Conservation (phyloP, 2,329 filamentous ascomycete species). For the Aspergillus quadricinctus region DNA sequence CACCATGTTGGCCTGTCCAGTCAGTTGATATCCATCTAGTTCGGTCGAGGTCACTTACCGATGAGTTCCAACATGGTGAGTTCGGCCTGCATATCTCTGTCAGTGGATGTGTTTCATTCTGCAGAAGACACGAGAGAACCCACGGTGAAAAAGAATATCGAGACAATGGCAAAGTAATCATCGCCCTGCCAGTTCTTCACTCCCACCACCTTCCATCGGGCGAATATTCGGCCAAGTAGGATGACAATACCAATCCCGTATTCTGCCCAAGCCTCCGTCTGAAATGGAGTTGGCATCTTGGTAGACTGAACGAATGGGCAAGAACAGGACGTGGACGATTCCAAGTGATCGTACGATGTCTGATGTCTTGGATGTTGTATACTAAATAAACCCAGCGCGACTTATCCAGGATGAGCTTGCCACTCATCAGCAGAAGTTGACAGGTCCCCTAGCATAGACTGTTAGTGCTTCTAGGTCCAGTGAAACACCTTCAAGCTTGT, state of each 20-base stretch:
- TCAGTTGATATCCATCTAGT: not conserved
- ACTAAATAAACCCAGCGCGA: not conserved
- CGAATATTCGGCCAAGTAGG: slow-evolving; percentile 38
- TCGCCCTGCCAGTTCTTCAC: slow-evolving; percentile 42
- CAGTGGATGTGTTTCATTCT: not conserved
- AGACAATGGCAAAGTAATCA: slow-evolving; percentile 39
- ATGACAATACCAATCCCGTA: slow-evolving; percentile 39
- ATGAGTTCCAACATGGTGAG: slow-evolving; percentile 19
- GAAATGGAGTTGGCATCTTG: slow-evolving; percentile 34
- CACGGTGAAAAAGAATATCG: slow-evolving; percentile 39
- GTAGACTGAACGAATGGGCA: not conserved
- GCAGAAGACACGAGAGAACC: not conserved
- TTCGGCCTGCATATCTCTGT: slow-evolving; percentile 9
- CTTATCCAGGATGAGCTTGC: not conserved
- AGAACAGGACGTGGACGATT: not conserved
- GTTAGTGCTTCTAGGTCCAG: not conserved
- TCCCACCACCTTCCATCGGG: slow-evolving; percentile 38
- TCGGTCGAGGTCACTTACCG: slow-evolving; percentile 6
- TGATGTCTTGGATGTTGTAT: not conserved
- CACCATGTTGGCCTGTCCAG: slow-evolving; percentile 33
- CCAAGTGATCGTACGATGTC: not conserved
- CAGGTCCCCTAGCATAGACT: not conserved
- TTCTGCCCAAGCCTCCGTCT: slow-evolving; percentile 43
- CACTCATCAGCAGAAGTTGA: not conserved
- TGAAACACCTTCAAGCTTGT: not conserved